Percentiles rank a stretch among this genome's conserved stretches.
Conservation (phyloP, 148 eudicot genomes). For the Rhododendron kiyosumense region DNA sequence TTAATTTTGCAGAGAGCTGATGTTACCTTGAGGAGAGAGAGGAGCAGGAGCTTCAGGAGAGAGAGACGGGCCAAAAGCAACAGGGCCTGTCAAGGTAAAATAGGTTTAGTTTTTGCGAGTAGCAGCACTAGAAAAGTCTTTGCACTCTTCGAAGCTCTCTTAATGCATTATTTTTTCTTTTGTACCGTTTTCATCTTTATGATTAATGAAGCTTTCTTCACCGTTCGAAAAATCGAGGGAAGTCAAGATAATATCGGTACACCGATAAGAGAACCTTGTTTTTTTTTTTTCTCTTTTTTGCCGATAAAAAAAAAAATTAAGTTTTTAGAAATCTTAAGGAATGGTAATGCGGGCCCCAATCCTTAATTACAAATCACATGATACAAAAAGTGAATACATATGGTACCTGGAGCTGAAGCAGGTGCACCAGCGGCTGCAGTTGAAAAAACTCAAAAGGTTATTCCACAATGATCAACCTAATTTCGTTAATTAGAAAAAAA, state of each 20-base stretch:
- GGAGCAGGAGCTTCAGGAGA: constrained; percentile 40
- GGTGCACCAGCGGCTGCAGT: constrained; percentile 60
- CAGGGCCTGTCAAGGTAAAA: constrained; percentile 35
- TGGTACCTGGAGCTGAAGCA: constrained; percentile 74
- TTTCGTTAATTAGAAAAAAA: not conserved
- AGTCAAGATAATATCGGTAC: no score
- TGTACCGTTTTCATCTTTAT: no score
- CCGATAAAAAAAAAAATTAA: no score
- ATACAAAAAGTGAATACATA: not conserved
- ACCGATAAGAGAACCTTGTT: no score
- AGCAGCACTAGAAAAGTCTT: no score
- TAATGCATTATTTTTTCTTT: no score
- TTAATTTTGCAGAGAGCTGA: not conserved
- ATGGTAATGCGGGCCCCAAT: not conserved
- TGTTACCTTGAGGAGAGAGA: constrained; percentile 33
- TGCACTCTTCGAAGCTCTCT: no score
- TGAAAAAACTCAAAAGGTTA: not conserved
- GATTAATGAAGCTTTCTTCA: no score
- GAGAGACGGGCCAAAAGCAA: constrained; percentile 33
- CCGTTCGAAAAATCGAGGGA: no score
- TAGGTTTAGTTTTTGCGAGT: no score
- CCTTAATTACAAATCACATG: not conserved
- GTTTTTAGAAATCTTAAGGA: no score
- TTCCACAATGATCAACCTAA: not conserved
- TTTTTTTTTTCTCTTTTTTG: no score